Percentiles rank a stretch among this genome's conserved stretches.
These are phyloP conservation scores for Nitzschia putrida DNA, from an alignment of 108 stramenopile species.

Conservation along the genomic window DNA sequence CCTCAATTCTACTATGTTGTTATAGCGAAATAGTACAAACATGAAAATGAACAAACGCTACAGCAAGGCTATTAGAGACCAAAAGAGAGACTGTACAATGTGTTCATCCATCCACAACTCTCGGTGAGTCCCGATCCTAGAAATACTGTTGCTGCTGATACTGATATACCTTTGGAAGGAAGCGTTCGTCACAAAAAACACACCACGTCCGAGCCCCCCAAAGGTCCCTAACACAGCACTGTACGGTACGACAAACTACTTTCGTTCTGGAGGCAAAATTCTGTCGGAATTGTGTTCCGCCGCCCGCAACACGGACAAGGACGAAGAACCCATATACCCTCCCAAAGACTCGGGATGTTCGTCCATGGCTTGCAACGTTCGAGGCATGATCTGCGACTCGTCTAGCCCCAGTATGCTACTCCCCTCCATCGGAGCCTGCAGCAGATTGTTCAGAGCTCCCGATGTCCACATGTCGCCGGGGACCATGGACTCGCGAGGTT, in stretches of 20 bases:
- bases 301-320: conserved; percentile 2
- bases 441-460: conserved; percentile 1
- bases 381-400: background rate
- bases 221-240: background rate
- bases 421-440: conserved; percentile 16
- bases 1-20: too few species aligned
- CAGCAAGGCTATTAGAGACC: too few species aligned
- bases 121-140: too few species aligned
- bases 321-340: background rate
- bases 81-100: too few species aligned
- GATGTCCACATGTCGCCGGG: conserved; percentile 14
- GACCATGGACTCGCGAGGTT: conserved; percentile 9
- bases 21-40: too few species aligned
- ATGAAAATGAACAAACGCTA: too few species aligned
- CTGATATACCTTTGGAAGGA: too few species aligned
- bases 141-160: too few species aligned
- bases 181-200: too few species aligned
- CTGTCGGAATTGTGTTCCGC: conserved; percentile 8
- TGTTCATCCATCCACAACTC: too few species aligned
- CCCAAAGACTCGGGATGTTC: background rate
- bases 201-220: background rate
- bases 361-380: conserved; percentile 10
- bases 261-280: conserved; percentile 8
- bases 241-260: background rate
- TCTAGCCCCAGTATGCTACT: conserved; percentile 14